A percentile compares a stretch with the other conserved stretches of the same genome.
Evolutionary conservation across 78 protist species (phyloP).

Genomic region (Dictyostelium brefeldianum): DNA sequence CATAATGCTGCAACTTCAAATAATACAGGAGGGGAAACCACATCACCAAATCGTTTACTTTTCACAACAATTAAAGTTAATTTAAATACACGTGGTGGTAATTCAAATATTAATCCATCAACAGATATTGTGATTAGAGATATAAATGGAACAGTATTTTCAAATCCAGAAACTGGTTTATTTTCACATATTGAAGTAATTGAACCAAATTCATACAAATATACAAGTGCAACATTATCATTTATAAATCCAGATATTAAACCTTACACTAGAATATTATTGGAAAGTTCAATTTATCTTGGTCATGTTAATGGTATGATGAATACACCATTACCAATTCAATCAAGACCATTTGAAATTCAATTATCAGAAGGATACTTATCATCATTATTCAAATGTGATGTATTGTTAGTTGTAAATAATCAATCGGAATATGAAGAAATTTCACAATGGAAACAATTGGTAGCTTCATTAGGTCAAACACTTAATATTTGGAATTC

Average conservation of each 20-base stretch:
- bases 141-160: constrained; percentile 8
- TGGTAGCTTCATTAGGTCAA: not conserved
- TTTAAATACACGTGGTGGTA: constrained; percentile 65
- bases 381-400: constrained; percentile 3
- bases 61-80: constrained; percentile 30
- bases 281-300: constrained; percentile 38
- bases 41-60: constrained; percentile 39
- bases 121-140: constrained; percentile 46
- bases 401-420: constrained; percentile 39
- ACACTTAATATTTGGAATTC: constrained; percentile 62
- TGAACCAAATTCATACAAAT: not conserved
- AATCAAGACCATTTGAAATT: constrained; percentile 71
- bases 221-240: constrained; percentile 3
- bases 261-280: constrained; percentile 66
- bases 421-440: constrained; percentile 62
- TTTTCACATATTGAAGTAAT: constrained; percentile 22
- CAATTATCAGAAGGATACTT: constrained; percentile 67
- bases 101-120: not conserved
- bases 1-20: not conserved
- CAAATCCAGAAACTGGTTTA: constrained; percentile 35
- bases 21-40: not conserved
- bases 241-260: constrained; percentile 24
- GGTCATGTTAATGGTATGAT: constrained; percentile 75
- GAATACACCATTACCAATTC: constrained; percentile 41
- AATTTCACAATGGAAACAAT: constrained; percentile 41